Evolutionary conservation across 2,329 filamentous ascomycete genomes (phyloP).

Genomic region (Colletotrichum aenigma): DNA sequence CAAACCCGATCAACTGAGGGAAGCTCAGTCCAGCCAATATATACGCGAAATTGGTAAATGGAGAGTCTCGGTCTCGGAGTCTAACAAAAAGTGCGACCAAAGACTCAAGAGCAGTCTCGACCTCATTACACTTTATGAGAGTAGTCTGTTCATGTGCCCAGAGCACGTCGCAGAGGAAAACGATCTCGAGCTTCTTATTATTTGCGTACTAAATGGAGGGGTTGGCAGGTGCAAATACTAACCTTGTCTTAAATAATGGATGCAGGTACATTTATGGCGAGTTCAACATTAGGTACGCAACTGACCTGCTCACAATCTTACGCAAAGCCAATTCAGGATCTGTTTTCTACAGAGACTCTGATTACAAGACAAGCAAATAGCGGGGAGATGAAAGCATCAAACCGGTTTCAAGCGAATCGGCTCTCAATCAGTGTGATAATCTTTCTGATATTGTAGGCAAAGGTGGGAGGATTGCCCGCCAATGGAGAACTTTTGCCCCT

Average conservation of each 20-base stretch:
- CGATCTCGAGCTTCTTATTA: neutral
- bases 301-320: neutral
- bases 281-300: neutral
- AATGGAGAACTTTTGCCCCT: neutral
- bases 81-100: neutral
- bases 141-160: neutral
- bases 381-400: neutral
- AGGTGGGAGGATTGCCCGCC: neutral
- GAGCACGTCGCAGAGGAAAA: neutral
- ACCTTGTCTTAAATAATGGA: neutral
- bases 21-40: neutral
- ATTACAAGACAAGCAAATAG: neutral
- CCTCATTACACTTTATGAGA: neutral
- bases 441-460: neutral
- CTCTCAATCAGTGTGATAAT: rapidly evolving
- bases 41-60: neutral
- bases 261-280: neutral
- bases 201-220: neutral
- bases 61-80: neutral
- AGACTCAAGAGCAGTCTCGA: neutral
- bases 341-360: neutral
- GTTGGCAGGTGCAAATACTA: neutral
- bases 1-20: neutral
- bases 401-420: neutral
- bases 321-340: neutral